Conservation (phyloP, 805 yeast species). For the Zygosaccharomyces bisporus region DNA sequence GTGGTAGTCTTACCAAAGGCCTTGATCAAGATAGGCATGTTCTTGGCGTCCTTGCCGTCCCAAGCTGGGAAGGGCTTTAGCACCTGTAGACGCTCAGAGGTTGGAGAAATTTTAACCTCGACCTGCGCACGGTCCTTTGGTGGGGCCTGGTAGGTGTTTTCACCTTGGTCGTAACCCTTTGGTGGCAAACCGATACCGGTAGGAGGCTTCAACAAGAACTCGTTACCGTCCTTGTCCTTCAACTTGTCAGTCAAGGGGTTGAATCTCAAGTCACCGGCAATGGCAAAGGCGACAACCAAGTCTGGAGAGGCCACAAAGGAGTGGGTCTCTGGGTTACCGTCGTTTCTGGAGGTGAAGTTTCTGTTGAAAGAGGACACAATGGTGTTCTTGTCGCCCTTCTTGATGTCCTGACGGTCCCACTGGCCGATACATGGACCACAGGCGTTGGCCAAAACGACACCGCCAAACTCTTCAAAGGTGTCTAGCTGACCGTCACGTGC, state of each 20-base stretch:
- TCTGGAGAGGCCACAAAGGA: slow-evolving; percentile 98
- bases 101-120: slow-evolving; percentile 74
- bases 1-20: slow-evolving; percentile 98
- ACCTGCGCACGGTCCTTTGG: slow-evolving; percentile 80
- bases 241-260: slow-evolving; percentile 92
- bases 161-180: slow-evolving; percentile 89
- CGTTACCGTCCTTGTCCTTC: slow-evolving; percentile 83
- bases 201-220: slow-evolving; percentile 85
- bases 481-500: slow-evolving; percentile 92
- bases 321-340: slow-evolving; percentile 96
- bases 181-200: slow-evolving; percentile 86
- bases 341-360: slow-evolving; percentile 96
- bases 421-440: slow-evolving; percentile 99
- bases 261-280: slow-evolving; percentile 94
- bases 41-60: slow-evolving; percentile 91
- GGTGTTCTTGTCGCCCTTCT: slow-evolving; percentile 93
- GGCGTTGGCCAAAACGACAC: slow-evolving; percentile 92
- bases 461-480: slow-evolving; percentile 88
- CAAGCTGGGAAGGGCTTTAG: slow-evolving; percentile 92
- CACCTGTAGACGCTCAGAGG: slow-evolving; percentile 92
- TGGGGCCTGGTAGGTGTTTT: slow-evolving; percentile 94
- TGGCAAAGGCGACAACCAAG: slow-evolving; percentile 90
- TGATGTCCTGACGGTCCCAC: slow-evolving; percentile 93
- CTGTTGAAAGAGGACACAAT: slow-evolving; percentile 97
- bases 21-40: slow-evolving; percentile 92